Conservation (phyloP, 495 filamentous ascomycete genomes). For the Bacidia gigantensis region DNA sequence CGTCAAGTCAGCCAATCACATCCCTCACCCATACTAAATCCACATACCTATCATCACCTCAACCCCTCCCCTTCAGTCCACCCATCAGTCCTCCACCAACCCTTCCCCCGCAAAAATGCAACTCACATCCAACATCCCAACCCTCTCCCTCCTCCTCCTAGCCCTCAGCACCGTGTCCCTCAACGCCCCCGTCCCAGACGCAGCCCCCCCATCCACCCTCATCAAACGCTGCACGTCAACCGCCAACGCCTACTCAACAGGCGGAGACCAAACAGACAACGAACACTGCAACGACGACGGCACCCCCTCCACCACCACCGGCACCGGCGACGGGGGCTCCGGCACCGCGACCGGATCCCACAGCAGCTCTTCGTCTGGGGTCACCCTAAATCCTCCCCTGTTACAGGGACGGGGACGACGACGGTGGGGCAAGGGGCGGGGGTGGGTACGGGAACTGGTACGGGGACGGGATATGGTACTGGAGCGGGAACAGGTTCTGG, state of each 20-base stretch:
- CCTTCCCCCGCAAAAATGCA: too few relatives aligned
- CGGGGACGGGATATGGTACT: too few relatives aligned
- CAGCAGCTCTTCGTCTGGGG: background rate
- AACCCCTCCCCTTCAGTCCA: too few relatives aligned
- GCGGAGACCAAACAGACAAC: background rate
- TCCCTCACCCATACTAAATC: background rate
- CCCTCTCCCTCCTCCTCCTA: too few relatives aligned
- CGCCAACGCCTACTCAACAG: background rate
- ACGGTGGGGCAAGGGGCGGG: too few relatives aligned
- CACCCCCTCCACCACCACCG: background rate
- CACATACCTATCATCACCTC: background rate
- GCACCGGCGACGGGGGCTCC: background rate
- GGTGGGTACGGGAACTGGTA: too few relatives aligned
- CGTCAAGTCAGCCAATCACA: background rate
- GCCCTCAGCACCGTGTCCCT: background rate
- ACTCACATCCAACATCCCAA: too few relatives aligned
- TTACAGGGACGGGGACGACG: too few relatives aligned
- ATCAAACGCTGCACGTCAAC: background rate
- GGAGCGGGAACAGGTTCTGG: too few relatives aligned
- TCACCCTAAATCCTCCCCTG: background rate
- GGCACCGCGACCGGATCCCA: background rate
- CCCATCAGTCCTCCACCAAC: too few relatives aligned
- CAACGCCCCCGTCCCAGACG: background rate
- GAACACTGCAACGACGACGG: background rate
- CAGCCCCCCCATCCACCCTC: too few relatives aligned